A percentile compares a stretch with the other conserved stretches of the same genome.
These are phyloP conservation scores for Cladosporium halotolerans DNA, from an alignment of 2,329 filamentous ascomycete species.

Conservation along the genomic window DNA sequence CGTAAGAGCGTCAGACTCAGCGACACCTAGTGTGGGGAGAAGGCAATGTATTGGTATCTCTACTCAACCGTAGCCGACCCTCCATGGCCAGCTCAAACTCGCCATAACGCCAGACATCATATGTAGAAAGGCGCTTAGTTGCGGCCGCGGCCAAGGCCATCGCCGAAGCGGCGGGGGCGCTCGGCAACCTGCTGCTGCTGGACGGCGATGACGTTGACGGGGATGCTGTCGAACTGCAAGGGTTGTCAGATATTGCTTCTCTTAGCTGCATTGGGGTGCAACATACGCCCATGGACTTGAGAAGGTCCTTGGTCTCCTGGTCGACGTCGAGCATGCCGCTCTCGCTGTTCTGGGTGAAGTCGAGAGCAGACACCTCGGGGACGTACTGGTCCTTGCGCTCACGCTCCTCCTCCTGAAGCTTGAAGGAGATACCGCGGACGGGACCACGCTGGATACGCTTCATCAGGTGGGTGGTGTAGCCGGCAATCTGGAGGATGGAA, in stretches of 20 bases:
- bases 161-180: constrained; percentile 36
- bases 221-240: constrained; percentile 85
- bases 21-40: constrained; percentile 68
- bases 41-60: constrained; percentile 12
- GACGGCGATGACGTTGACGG: constrained; percentile 91
- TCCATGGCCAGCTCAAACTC: constrained; percentile 19
- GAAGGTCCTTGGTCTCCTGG: constrained; percentile 94
- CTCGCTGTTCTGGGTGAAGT: constrained; percentile 94
- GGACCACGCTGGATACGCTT: constrained; percentile 99
- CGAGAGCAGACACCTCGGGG: constrained; percentile 95
- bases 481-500: constrained; percentile 65
- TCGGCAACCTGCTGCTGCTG: constrained; percentile 81
- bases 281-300: constrained; percentile 98
- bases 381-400: constrained; percentile 99
- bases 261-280: constrained; percentile 12
- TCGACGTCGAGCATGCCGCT: constrained; percentile 91
- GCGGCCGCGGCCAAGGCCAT: constrained; percentile 7
- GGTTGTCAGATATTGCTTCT: constrained; percentile 5
- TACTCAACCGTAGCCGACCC: constrained; percentile 11
- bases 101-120: constrained; percentile 8
- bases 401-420: constrained; percentile 99
- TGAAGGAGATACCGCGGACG: constrained; percentile 99
- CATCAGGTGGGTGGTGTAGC: constrained; percentile 95
- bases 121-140: constrained; percentile 11
- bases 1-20: constrained; percentile 57